Evolutionary conservation across 148 eudicot genomes (phyloP), one percentile per base, ranked within the genome.

Genomic region (Rhododendron ferrugineum): DNA sequence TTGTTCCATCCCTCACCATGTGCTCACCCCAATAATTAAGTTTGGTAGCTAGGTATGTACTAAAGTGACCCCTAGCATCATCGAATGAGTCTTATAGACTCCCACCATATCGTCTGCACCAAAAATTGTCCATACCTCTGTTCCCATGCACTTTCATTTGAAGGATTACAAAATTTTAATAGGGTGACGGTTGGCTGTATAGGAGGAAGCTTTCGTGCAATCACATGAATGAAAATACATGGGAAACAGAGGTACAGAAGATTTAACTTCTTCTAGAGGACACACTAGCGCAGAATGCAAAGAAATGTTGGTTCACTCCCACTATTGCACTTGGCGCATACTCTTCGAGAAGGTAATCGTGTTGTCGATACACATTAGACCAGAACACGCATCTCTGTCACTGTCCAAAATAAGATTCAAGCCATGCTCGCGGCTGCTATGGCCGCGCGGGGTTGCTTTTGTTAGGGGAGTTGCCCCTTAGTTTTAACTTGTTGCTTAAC

Each of bases 1-100:
- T 84, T 89, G 60, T 46, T 85, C 86, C 90, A 87, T 89, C n/a
- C 83, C 88, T 85, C 81, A 36, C 88, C 91, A 89, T 89, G 89
- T 89, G 91, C 89, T 64, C 40, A 3, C 60, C 78, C 37, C 36
- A 78, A 36, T 87, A 82, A 60, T 73, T 5, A 23, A 83, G 44
- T 30, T 68, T 78, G 13, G 73, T 28, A 54, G 58, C 37, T 73
- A 11, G 49, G 79, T 9, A 23, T 40, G 64, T 30, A 26, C 42
- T 52, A 28, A 52, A 34, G 14, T 52, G n/a, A 49, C 64, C 66
- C 2, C 4, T 49, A 58, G 23, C 22, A 30, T 47, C 40, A 79
- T 30, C 56, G 20, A 32, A 16, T 79, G 16, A 37, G 52, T n/a
- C 62, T 28, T 50, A 5, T 20, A 18, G 60, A 54, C 6, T 5